Base-by-base conservation (phyloP, 208 protist species). In the Leishmania tarentolae region DNA sequence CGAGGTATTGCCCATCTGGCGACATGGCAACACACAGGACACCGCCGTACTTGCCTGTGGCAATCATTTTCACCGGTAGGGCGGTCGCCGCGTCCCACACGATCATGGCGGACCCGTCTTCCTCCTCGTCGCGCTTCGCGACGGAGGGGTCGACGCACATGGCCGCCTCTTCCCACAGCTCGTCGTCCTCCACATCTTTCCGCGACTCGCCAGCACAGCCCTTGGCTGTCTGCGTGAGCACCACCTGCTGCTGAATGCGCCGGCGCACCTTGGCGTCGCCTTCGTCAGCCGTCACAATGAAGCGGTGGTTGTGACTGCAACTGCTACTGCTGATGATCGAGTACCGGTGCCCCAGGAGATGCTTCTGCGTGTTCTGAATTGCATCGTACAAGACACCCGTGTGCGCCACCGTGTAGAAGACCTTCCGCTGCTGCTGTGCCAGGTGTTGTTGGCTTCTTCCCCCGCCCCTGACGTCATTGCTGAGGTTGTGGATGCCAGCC, bases 371-470 rank as follows among this genome's bases (percentile, higher is more conserved):
- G 83, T 98, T 93, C 53, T 92, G 84, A 15, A 93, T 78, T 19
- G 93, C 88, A 80, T 99, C 95, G 86, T 98, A 98, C 57, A 99
- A 91, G 44, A 99, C 86, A 68, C 91, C 98, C 21, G 93, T 93
- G 88, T 99, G 96, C 3, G 88, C 96, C 31, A 98, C 74, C 8
- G 90, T 78, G 87, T 99, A 99, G 86, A 99, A 98, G 61, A 99
- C 90, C 9, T 87, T 85, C 21, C 92, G 92, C 75, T 96, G 83
- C 78, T 93, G 63, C 72, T 40, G 47, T 53, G 69, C 13, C 72
- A 37, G 76, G 44, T 77, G 75, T 24, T 35, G n/a, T 31, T 69
- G 35, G 47, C 17, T 52, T 21, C 8, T 57, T 37, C 37, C 56
- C 35, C 28, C 21, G 35, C 50, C 13, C 19, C 52, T 31, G 53